These are phyloP conservation scores for Thielaviopsis populi DNA, from an alignment of 2,329 filamentous ascomycete species.

Conservation along the genomic window DNA sequence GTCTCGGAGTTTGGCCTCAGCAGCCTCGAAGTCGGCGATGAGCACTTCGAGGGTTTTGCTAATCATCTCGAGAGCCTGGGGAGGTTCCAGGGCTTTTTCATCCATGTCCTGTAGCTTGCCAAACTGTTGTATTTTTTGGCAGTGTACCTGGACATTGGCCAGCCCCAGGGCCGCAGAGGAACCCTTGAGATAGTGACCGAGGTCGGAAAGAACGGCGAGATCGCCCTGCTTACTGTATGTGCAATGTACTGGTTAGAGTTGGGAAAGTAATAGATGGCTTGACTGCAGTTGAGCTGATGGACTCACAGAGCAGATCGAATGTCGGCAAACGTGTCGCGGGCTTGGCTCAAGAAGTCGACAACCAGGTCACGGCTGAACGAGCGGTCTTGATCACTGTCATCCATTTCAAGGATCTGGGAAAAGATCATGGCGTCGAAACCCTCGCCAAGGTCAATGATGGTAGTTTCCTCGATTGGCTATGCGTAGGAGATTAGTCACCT, in stretches of 20 bases:
- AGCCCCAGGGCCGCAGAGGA: constrained; percentile 90
- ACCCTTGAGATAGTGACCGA: constrained; percentile 94
- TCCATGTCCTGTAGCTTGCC: constrained; percentile 70
- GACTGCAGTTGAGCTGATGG: neutral
- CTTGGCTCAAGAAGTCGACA: constrained; percentile 84
- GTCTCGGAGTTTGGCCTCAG: constrained; percentile 51
- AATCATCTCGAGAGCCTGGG: constrained; percentile 57
- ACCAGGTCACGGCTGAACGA: constrained; percentile 87
- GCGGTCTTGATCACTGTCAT: constrained; percentile 69
- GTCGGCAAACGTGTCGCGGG: constrained; percentile 65
- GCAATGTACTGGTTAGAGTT: neutral
- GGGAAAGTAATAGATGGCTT: neutral
- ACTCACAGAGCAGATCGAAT: constrained; percentile 77
- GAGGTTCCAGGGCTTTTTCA: constrained; percentile 50
- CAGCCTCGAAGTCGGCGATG: constrained; percentile 62
- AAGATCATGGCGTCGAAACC: constrained; percentile 70
- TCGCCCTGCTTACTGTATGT: constrained; percentile 46
- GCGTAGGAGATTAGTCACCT: constrained; percentile 2
- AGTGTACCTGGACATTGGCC: constrained; percentile 77
- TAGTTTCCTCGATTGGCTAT: constrained; percentile 32
- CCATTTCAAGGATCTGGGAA: constrained; percentile 95
- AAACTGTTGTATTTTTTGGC: constrained; percentile 92
- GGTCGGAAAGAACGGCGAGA: constrained; percentile 58
- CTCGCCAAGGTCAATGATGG: constrained; percentile 48
- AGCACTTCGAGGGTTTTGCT: constrained; percentile 53